These are phyloP conservation scores for Xylaria nigripes DNA, from an alignment of 495 filamentous ascomycete genomes.

Conservation along the genomic window DNA sequence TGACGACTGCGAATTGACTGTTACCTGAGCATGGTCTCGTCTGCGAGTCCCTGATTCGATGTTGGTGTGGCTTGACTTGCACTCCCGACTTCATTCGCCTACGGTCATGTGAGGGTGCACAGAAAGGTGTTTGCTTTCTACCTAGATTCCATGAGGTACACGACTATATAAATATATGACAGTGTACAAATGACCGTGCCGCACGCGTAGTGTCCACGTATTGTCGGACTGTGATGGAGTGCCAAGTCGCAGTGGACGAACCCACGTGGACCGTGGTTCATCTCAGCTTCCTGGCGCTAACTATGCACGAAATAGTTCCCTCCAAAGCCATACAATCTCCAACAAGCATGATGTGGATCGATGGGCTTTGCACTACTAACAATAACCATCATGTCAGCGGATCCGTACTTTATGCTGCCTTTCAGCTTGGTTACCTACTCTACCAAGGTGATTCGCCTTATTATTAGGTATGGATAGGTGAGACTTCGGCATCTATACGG, in stretches of 20 bases:
- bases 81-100: not conserved
- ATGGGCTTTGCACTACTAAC: no score
- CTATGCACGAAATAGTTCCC: not conserved
- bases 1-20: not conserved
- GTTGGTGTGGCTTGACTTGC: not conserved
- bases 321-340: no score
- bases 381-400: no score
- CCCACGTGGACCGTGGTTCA: not conserved
- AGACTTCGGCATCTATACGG: no score
- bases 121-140: not conserved
- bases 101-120: not conserved
- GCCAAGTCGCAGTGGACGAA: not conserved
- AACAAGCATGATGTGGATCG: no score
- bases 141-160: not conserved
- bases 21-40: not conserved
- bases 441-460: no score
- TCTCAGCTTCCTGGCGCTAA: not conserved
- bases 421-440: no score
- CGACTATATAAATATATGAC: no score
- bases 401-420: no score
- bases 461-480: no score
- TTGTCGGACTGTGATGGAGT: not conserved
- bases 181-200: not conserved
- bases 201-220: not conserved
- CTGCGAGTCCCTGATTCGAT: not conserved